Evolutionary conservation across 805 yeast species (phyloP), one percentile per base, ranked within the genome.

Genomic region (Hanseniaspora meyeri): DNA sequence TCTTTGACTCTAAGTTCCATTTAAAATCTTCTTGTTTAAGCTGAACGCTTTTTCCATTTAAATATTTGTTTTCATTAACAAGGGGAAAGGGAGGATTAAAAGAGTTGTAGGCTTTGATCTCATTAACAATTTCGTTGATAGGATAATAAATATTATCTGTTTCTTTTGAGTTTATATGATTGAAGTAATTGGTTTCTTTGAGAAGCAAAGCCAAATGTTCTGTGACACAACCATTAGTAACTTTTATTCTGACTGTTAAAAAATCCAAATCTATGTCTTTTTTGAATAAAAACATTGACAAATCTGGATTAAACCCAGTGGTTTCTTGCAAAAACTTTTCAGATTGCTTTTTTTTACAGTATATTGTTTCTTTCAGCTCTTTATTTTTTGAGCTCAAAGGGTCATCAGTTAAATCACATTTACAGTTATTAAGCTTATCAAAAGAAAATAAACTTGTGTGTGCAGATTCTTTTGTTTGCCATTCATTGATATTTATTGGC

Each of bases 11-110:
- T 4, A 47, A 10, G 17, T 17, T 29, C 50, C 50, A 47, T 14
- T 2, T 19, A 47, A 47, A 47, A 24, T 47, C 50, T 34, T 47
- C 17, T 14, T 47, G 29, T 3, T 10, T 11, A 19, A 47, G 24
- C 59, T 72, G 11, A 1, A 10, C 16, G 24, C 11, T 27, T 6
- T 16, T 16, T 24, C 24, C 45, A 24, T 42, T n/a, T 2, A 24
- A 1, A 11, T n/a, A 14, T 34, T 34, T 34, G 9, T 14, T 34
- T 32, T 32, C 36, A 12, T 34, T 24, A 6, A 42, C 9, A 42
- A 5, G 16, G 3, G 45, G 32, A 14, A 24, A 42, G 2, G 45
- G 31, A 4, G 24, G 7, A 34, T 47, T 47, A 4, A 17, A 16
- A 17, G 24, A 17, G 12, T 34, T 34, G 17, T 17, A 34, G 2